Evolutionary conservation across 192 early-diverging fungal genomes (phyloP), one percentile per base, ranked within the genome.

Genomic region (Coemansia sp.): DNA sequence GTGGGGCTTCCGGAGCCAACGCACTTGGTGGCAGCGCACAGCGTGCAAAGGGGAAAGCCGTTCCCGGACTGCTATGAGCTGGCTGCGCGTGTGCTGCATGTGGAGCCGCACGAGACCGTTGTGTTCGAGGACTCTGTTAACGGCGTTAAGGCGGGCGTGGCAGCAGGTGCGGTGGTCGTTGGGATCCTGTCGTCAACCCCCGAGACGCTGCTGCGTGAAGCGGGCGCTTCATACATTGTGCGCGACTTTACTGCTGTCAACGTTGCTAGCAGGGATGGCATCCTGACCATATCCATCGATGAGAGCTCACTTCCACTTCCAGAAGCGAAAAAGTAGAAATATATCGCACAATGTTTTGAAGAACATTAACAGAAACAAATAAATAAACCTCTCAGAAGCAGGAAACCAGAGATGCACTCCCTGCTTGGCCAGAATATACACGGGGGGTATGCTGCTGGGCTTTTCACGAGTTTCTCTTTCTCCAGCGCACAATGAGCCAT

Each of bases 71-170:
- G 72, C 23, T 80, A 68, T 51, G 20, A 37, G 46, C 13, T 45
- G 35, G 72, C 72, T 7, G 72, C 78, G 0, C 39, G 40, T 13
- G 3, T 39, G 26, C 62, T 80, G 51, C 65, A 62, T 0, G 26
- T 65, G 1, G 53, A 33, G 0, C 68, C 78, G 2, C 2, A 12
- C 18, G 60, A 75, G 1, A 48, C 63, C 1, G 61, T 80, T 23
- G 73, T 75, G 4, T 80, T 80, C 52, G 78, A 75, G 51, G 73
- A 81, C 61, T 57, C 78, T 18, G 58, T 72, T 6, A 67, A 68
- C 23, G 78, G 73, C 12, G 67, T 66, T 20, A 62, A 68, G 62
- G 72, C 78, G 0, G 78, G 69, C n/a, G 15, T 23, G 28, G 69
- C 69, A 2, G 68, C 78, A 0, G 73, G 73, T 0, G 70, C 72